Percentiles rank a stretch among this genome's conserved stretches.
These are phyloP conservation scores for Combretum micranthum DNA, from an alignment of 345 rosid species.

Conservation along the genomic window DNA sequence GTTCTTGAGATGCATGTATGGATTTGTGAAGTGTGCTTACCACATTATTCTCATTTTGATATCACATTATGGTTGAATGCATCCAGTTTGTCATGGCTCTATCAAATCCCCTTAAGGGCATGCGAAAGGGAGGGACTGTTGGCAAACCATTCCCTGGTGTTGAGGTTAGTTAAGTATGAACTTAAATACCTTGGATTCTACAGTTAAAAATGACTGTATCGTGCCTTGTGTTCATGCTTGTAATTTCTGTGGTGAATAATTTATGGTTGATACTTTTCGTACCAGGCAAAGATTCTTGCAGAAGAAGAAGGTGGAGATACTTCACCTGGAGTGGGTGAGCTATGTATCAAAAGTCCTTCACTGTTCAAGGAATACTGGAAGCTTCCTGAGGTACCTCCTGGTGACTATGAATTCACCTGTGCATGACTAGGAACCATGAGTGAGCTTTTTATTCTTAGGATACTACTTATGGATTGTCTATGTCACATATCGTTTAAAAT, in stretches of 20 bases:
- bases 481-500: too few species aligned
- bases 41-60: neutral
- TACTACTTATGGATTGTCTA: neutral
- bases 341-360: slow-evolving; percentile 88
- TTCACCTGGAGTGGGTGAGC: slow-evolving; percentile 60
- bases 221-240: too few species aligned
- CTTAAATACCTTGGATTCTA: neutral
- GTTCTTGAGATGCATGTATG: neutral
- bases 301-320: slow-evolving; percentile 50
- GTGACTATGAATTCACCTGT: neutral
- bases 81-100: slow-evolving; percentile 93
- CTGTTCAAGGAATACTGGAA: slow-evolving; percentile 94
- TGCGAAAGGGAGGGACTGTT: slow-evolving; percentile 86
- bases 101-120: slow-evolving; percentile 76
- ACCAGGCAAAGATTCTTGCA: slow-evolving; percentile 58
- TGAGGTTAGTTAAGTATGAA: slow-evolving; percentile 42
- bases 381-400: slow-evolving; percentile 63
- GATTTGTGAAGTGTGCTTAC: too few species aligned
- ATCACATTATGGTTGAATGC: slow-evolving; percentile 8
- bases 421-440: neutral
- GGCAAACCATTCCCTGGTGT: slow-evolving; percentile 97
- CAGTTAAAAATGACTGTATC: neutral
- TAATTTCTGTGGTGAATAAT: too few species aligned
- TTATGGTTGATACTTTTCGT: neutral
- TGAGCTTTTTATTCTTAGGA: neutral